These are phyloP conservation scores for Rhododendron henanense DNA, from an alignment of 148 eudicot genomes.

Conservation along the genomic window DNA sequence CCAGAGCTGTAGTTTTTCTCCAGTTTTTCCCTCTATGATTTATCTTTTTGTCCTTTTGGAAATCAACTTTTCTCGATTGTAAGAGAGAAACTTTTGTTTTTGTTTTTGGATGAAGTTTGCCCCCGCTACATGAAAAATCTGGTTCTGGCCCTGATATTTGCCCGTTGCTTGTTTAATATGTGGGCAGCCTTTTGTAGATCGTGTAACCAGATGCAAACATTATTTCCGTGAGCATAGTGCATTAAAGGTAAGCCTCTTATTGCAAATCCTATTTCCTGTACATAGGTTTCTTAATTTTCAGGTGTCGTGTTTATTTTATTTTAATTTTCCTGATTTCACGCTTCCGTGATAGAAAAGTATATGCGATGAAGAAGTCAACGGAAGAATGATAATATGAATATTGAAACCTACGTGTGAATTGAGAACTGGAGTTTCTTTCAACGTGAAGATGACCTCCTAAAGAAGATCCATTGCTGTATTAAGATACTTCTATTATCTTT, in stretches of 20 bases:
- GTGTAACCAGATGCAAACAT: conserved; percentile 85
- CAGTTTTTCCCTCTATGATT: not conserved
- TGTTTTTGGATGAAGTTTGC: not conserved
- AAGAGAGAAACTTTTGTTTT: too few relatives aligned
- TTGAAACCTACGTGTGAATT: not conserved
- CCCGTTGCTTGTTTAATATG: conserved; percentile 84
- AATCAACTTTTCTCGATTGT: not conserved
- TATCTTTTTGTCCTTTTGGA: too few relatives aligned
- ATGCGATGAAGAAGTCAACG: not conserved
- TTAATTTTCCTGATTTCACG: not conserved
- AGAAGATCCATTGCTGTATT: too few relatives aligned
- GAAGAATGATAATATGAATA: not conserved
- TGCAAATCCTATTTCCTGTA: too few relatives aligned
- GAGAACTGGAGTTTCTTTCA: not conserved
- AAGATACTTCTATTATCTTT: too few relatives aligned
- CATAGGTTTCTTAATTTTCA: too few relatives aligned
- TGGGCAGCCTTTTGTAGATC: conserved; percentile 74
- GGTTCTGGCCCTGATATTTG: not conserved
- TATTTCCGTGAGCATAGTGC: conserved; percentile 91
- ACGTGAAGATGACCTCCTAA: not conserved
- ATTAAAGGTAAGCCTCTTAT: conserved; percentile 43
- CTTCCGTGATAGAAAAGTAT: not conserved
- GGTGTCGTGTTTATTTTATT: too few relatives aligned
- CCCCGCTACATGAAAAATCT: not conserved
- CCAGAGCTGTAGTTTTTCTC: not conserved